phyloP scores from a whole-genome alignment of 1,139 yeast species.

The Blastobotrys aristatus region DNA sequence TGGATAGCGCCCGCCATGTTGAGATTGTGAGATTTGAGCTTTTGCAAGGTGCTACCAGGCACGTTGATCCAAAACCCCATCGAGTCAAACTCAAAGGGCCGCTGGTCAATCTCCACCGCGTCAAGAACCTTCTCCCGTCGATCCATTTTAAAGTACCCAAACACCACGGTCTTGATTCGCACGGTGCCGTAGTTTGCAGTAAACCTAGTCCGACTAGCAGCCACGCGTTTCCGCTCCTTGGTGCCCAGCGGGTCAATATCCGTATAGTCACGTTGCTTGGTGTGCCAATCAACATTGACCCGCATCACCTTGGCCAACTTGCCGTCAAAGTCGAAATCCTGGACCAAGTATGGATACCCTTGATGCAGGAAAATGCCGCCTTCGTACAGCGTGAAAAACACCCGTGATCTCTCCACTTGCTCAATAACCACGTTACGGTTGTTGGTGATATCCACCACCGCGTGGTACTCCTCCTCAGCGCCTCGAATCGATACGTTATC shows the following conservation, averaged over 20 bases:
- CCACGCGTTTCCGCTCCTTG: background rate
- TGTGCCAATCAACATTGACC: constrained; percentile 90
- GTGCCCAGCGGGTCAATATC: constrained; percentile 80
- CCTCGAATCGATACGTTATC: constrained; percentile 72
- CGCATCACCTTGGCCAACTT: constrained; percentile 76
- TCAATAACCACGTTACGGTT: constrained; percentile 73
- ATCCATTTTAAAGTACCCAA: constrained; percentile 88
- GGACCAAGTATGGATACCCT: constrained; percentile 81
- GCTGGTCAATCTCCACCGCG: constrained; percentile 87
- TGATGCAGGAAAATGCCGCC: constrained; percentile 95
- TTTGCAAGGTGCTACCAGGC: constrained; percentile 56
- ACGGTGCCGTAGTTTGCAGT: constrained; percentile 50
- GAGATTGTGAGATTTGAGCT: constrained; percentile 51
- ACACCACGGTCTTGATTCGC: constrained; percentile 66
- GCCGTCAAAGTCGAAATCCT: constrained; percentile 73
- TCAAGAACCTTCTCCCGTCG: constrained; percentile 73
- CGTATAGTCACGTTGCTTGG: constrained; percentile 85
- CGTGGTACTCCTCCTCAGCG: constrained; percentile 64
- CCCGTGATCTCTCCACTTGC: constrained; percentile 84
- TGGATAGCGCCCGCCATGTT: constrained; percentile 90
- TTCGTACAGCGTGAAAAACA: constrained; percentile 86
- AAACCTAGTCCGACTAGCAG: background rate
- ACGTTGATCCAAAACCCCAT: constrained; percentile 92
- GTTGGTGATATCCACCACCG: constrained; percentile 83
- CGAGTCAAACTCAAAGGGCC: constrained; percentile 64